These are phyloP conservation scores for Heracleum sosnowskyi DNA, from an alignment of 129 eudicot species.

Conservation along the genomic window DNA sequence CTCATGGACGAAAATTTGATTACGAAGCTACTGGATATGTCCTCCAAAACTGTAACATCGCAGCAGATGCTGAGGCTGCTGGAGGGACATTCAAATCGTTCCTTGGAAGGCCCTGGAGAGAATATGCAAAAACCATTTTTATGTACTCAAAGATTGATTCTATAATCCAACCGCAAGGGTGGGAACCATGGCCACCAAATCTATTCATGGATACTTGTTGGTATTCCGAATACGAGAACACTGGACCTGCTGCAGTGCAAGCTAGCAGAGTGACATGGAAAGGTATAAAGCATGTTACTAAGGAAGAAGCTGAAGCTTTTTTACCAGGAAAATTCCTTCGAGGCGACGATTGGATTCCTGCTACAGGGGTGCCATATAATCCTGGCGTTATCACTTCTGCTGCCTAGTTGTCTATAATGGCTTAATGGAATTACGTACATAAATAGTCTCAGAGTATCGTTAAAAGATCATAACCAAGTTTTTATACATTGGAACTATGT, in stretches of 20 bases:
- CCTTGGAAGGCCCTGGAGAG: slow-evolving; percentile 53
- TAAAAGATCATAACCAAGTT: neutral
- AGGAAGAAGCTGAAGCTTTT: slow-evolving; percentile 17
- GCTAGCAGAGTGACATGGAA: slow-evolving; percentile 30
- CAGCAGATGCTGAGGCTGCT: slow-evolving; percentile 11
- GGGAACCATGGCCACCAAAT: slow-evolving; percentile 36
- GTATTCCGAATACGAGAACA: slow-evolving; percentile 37
- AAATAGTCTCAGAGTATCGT: neutral
- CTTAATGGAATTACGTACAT: neutral
- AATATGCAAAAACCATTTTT: slow-evolving; percentile 33
- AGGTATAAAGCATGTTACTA: slow-evolving; percentile 26
- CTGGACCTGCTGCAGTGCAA: slow-evolving; percentile 29
- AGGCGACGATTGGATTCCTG: slow-evolving; percentile 19
- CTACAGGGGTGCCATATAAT: slow-evolving; percentile 13
- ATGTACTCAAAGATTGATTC: slow-evolving; percentile 26
- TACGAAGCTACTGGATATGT: slow-evolving; percentile 27
- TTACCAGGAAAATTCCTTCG: slow-evolving; percentile 16
- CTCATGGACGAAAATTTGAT: slow-evolving; percentile 39
- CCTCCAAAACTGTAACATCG: slow-evolving; percentile 30
- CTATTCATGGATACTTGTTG: slow-evolving; percentile 21
- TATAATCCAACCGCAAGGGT: slow-evolving; percentile 32
- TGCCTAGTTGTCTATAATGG: neutral
- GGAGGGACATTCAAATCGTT: slow-evolving; percentile 11
- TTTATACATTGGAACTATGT: neutral
- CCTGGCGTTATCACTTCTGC: slow-evolving; percentile 11